Percentiles rank a stretch among this genome's conserved stretches.
These are phyloP conservation scores for Berberis thunbergii DNA, from an alignment of 164 flowering plant species.

Conservation along the genomic window DNA sequence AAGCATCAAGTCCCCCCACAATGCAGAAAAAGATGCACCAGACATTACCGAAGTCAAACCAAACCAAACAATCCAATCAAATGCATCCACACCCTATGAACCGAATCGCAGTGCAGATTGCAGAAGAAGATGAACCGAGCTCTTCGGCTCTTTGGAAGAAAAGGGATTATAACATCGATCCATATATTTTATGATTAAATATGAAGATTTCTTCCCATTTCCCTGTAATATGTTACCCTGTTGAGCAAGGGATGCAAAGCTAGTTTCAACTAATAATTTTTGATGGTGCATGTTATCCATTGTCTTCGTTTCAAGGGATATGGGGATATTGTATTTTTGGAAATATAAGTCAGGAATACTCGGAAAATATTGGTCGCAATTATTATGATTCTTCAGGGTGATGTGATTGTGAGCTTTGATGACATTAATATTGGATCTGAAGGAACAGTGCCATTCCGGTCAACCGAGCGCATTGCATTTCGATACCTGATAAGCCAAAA, in stretches of 20 bases:
- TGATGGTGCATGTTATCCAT: background rate
- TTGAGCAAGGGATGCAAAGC: background rate
- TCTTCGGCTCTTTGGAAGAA: too few relatives aligned
- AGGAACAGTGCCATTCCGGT: constrained; percentile 95
- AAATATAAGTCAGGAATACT: background rate
- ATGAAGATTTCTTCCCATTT: background rate
- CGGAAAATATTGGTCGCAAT: constrained; percentile 4
- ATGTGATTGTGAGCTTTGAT: constrained; percentile 93
- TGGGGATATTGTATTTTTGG: too few relatives aligned
- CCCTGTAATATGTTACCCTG: background rate
- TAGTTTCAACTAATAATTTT: too few relatives aligned
- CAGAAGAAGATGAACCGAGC: too few relatives aligned
- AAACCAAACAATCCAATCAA: too few relatives aligned
- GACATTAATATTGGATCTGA: constrained; percentile 77
- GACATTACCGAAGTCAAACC: too few relatives aligned
- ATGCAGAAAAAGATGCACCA: too few relatives aligned
- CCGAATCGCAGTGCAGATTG: too few relatives aligned
- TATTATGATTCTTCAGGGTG: constrained; percentile 59
- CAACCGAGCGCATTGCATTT: constrained; percentile 93
- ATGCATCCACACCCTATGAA: too few relatives aligned
- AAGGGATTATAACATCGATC: too few relatives aligned
- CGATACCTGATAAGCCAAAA: constrained; percentile 94
- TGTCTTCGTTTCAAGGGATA: background rate
- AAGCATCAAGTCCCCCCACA: too few relatives aligned
- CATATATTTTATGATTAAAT: too few relatives aligned